Evolutionary conservation across 441 rosid genomes (phyloP).

Genomic region (Populus tomentosa): DNA sequence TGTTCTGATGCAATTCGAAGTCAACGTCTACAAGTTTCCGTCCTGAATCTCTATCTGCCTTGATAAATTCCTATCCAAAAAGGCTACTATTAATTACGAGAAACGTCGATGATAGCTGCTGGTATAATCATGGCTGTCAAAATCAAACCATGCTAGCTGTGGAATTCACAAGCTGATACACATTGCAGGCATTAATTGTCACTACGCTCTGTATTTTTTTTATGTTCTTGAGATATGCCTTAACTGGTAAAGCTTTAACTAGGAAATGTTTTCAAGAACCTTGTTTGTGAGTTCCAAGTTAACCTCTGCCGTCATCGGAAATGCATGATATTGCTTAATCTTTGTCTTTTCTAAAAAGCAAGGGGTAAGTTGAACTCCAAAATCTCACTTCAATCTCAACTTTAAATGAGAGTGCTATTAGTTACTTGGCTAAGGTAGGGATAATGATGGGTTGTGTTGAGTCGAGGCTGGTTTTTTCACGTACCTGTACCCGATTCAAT

Average conservation of each 20-base stretch:
- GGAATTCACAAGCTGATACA: no score
- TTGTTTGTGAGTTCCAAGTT: background rate
- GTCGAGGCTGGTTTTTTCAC: no score
- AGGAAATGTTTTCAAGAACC: background rate
- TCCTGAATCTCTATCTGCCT: background rate
- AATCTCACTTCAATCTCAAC: no score
- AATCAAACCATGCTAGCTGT: background rate
- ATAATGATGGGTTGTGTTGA: no score
- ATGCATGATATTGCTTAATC: no score
- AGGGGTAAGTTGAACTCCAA: background rate
- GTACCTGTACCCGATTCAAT: no score
- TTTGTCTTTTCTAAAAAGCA: background rate
- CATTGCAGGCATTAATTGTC: background rate
- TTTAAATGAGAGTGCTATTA: no score
- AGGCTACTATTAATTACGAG: conserved; percentile 1
- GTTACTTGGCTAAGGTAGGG: no score
- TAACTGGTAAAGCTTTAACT: no score
- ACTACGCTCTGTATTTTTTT: background rate
- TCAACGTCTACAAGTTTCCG: background rate
- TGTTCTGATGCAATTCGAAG: background rate
- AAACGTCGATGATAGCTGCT: background rate
- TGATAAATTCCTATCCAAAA: background rate
- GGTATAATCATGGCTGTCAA: background rate
- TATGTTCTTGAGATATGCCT: background rate
- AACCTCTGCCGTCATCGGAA: background rate